phyloP scores from a whole-genome alignment of 2,329 filamentous ascomycete species.

The Penicillium frequentans region DNA sequence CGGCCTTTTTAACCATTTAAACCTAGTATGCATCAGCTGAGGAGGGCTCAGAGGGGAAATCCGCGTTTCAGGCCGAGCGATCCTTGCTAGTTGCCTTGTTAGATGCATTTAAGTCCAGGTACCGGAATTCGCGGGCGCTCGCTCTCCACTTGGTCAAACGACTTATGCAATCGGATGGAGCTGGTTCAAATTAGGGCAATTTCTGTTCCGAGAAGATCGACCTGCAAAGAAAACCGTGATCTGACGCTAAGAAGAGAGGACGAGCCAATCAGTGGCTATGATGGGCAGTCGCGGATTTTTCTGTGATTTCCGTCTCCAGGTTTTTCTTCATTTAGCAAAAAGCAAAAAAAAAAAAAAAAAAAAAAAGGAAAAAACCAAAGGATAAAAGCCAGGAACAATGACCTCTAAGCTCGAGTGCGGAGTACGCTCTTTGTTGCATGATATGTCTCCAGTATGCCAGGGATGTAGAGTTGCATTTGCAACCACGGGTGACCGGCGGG shows the following conservation, averaged over 20 bases:
- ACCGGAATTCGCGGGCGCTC: constrained; percentile 8
- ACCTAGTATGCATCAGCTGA: constrained; percentile 19
- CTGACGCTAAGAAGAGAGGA: constrained; percentile 2
- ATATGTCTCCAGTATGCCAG: background rate
- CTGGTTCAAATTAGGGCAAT: constrained; percentile 8
- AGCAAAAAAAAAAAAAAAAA: background rate
- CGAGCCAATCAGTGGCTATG: background rate
- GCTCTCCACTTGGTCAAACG: constrained; percentile 6
- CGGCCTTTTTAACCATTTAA: constrained; percentile 9
- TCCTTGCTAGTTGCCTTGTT: constrained; percentile 20
- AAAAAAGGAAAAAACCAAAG: background rate
- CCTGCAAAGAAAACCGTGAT: constrained; percentile 8
- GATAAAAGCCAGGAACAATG: background rate
- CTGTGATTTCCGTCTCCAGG: background rate
- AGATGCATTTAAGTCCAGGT: constrained; percentile 9
- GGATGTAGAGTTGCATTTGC: background rate
- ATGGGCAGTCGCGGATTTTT: background rate
- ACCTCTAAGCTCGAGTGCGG: too few relatives aligned
- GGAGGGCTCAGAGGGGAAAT: constrained; percentile 10
- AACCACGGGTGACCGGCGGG: background rate
- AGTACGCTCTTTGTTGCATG: too few relatives aligned
- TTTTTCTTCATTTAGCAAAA: background rate
- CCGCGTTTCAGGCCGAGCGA: constrained; percentile 12
- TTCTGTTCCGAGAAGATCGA: constrained; percentile 8
- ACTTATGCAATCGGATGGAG: constrained; percentile 15